A percentile compares a stretch with the other conserved stretches of the same genome.
Evolutionary conservation across 2,329 filamentous ascomycete species (phyloP).

Genomic region (Thermothelomyces thermophilus): DNA sequence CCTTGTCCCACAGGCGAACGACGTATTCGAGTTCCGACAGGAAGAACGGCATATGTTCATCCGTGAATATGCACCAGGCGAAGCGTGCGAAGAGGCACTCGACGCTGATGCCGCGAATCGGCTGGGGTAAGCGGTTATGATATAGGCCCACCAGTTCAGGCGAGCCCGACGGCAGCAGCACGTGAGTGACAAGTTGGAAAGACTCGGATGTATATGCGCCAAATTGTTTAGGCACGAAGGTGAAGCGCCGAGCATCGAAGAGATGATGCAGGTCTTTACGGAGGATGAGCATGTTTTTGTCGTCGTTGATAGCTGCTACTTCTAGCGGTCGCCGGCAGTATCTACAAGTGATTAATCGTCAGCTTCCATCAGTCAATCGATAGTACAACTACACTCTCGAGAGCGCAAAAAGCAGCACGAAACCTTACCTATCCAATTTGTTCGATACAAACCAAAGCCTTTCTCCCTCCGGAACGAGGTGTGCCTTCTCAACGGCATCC

Average conservation of each 20-base stretch:
- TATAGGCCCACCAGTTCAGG: not conserved
- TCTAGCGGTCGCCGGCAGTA: no score
- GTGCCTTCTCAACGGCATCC: constrained; percentile 9
- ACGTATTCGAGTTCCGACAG: not conserved
- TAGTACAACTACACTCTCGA: no score
- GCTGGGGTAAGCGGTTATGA: constrained; percentile 3
- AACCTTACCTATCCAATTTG: constrained; percentile 29
- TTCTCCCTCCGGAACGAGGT: constrained; percentile 8
- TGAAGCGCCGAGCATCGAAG: not conserved
- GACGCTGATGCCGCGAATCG: not conserved
- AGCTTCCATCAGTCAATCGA: no score
- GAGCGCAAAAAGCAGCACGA: no score
- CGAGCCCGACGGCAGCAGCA: not conserved
- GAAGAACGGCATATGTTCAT: constrained; percentile 5
- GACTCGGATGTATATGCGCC: not conserved
- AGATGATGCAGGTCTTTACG: not conserved
- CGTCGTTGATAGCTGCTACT: not conserved
- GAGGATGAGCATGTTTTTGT: not conserved
- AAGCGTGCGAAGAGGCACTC: constrained; percentile 7
- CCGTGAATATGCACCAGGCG: constrained; percentile 1
- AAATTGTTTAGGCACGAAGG: not conserved
- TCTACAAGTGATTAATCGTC: no score
- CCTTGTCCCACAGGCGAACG: not conserved
- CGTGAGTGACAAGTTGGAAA: not conserved
- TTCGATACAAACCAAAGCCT: constrained; percentile 11